Evolutionary conservation across 192 early-diverging fungal genomes (phyloP).

Genomic region (Coemansia sp.): DNA sequence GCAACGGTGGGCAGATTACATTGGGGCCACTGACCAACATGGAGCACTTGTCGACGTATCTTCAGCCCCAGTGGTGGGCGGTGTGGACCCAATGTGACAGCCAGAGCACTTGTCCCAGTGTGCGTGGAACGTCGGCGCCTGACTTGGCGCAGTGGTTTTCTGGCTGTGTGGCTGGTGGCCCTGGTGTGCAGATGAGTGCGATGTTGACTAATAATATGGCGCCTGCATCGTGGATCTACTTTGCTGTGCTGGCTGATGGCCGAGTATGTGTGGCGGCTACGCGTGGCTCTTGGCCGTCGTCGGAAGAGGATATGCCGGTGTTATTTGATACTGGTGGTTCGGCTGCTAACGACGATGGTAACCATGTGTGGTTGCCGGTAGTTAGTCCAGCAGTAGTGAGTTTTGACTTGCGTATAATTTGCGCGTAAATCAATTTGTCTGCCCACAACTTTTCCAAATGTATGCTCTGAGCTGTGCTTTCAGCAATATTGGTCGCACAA

Average conservation of each 20-base stretch:
- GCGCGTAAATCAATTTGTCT: conserved; percentile 14
- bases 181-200: neutral
- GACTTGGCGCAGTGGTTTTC: conserved; percentile 23
- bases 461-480: neutral
- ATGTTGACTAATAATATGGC: conserved; percentile 20
- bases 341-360: neutral
- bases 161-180: neutral
- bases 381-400: conserved; percentile 35
- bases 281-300: neutral
- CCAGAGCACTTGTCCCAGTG: neutral
- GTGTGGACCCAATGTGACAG: conserved; percentile 19
- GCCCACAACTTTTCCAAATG: neutral
- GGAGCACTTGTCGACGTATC: conserved; percentile 36
- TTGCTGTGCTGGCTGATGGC: conserved; percentile 24
- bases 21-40: conserved; percentile 29
- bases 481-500: too few species aligned
- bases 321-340: conserved; percentile 20
- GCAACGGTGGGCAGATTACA: conserved; percentile 22
- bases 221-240: conserved; percentile 27
- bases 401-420: conserved; percentile 23
- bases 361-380: conserved; percentile 39
- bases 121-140: conserved; percentile 14
- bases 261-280: conserved; percentile 23
- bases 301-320: neutral
- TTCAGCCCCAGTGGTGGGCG: conserved; percentile 50